Conservation (phyloP, 2,329 filamentous ascomycete genomes). For the Cercospora zeina region DNA sequence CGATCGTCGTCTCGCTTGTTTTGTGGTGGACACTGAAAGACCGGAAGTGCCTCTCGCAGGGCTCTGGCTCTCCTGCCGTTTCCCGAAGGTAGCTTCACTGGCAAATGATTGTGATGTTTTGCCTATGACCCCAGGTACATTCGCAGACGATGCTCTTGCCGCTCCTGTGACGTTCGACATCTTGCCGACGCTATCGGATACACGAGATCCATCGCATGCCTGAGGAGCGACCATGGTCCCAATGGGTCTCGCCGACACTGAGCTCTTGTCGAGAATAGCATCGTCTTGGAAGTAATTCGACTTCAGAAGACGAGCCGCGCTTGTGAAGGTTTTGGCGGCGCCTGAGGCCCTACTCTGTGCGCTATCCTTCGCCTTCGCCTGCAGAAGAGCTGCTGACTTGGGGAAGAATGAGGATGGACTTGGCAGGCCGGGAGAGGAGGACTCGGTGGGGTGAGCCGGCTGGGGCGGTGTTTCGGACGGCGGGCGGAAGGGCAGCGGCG, state of each 20-base stretch:
- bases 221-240: background rate
- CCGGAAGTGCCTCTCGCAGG: background rate
- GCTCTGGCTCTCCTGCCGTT: background rate
- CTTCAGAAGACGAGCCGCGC: constrained; percentile 20
- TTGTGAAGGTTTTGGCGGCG: constrained; percentile 23
- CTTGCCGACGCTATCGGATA: background rate
- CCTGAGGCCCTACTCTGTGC: constrained; percentile 10
- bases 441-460: constrained; percentile 7
- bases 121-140: background rate
- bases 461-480: constrained; percentile 28
- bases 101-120: background rate
- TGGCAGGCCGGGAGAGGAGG: constrained; percentile 29
- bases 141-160: background rate
- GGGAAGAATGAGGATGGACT: constrained; percentile 25
- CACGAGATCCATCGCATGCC: background rate
- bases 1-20: constrained; percentile 6
- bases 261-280: background rate
- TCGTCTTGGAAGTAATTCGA: constrained; percentile 11
- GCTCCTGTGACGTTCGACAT: background rate
- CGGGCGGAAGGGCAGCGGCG: constrained; percentile 22
- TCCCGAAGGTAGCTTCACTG: background rate
- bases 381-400: constrained; percentile 8
- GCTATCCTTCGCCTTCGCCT: constrained; percentile 4
- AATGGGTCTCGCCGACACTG: constrained; percentile 2
- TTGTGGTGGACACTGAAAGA: background rate